Base-by-base conservation (phyloP, 208 protist genomes). In the Acanthamoeba healyi region DNA sequence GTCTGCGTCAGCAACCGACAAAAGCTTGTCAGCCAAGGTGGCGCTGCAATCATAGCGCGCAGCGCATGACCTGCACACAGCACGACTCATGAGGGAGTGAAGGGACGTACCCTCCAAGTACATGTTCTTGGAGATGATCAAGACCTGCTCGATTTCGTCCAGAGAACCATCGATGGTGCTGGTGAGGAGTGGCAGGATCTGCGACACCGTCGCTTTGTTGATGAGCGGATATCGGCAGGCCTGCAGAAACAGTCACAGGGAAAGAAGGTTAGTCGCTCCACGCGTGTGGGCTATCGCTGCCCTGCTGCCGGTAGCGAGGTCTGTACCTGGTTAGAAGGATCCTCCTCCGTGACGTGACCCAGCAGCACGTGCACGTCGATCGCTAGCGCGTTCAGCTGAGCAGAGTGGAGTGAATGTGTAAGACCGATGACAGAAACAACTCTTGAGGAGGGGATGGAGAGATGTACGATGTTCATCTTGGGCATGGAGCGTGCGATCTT, bases 61-160 rank as follows among this genome's bases (percentile, higher is more conserved):
- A n/a, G n/a, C n/a, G n/a, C n/a, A n/a, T n/a, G n/a, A n/a, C n/a
- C n/a, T n/a, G n/a, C n/a, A n/a, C n/a, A n/a, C n/a, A n/a, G n/a
- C n/a, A n/a, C n/a, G n/a, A n/a, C n/a, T n/a, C n/a, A n/a, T n/a
- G n/a, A n/a, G n/a, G n/a, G n/a, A n/a, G n/a, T n/a, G n/a, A n/a
- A n/a, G n/a, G n/a, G n/a, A 54, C 49, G 19, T 38, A 89, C 81
- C 81, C 38, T 89, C 81, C 19, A 89, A 34, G 26, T 67, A 65
- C 81, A 89, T 89, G 49, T 9, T 65, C 81, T 89, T 89, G 44
- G 81, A 51, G 38, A 65, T 67, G 81, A 67, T 9, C 24, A 89
- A 7, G 17, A 36, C 81, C 26, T 89, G 54, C 34, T 89, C 81
- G 15, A 89, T 29, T 3, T 89, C 81, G 24, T 89, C 81, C 14